Evolutionary conservation across 1,139 yeast genomes (phyloP), one percentile per base, ranked within the genome.

Genomic region (Sugiyamaella paludigena): DNA sequence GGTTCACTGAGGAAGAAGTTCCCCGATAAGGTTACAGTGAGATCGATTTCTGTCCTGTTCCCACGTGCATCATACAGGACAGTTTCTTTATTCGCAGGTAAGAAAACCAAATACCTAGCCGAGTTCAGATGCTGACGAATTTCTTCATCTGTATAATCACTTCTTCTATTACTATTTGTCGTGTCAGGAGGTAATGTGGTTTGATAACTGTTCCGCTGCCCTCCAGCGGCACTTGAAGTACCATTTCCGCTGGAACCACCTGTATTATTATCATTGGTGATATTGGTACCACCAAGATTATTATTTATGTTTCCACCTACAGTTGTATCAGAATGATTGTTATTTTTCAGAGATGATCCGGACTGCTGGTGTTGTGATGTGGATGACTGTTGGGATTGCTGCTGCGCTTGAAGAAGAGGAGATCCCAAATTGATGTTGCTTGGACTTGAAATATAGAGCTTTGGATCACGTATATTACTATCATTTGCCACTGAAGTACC

Each of bases 1-100:
- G 52, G 60, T 36, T 55, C 60, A 30, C 60, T 54, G 13, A 62
- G 56, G 38, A 60, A 62, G 49, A 62, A 62, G 47, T 60, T 61
- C n/a, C 65, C 65, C 27, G 55, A 44, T 15, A 62, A 44, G 7
- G 55, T 40, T 2, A 53, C 59, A 8, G 48, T 34, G 13, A 62
- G 51, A 34, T 57, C 61, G 8, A 62, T 53, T 6, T 49, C 40
- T 2, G 56, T 51, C 19, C 49, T 43, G 43, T 56, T 55, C 13
- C 63, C 63, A 8, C 58, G 52, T 15, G 37, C 40, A 39, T 61
- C 65, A 43, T 53, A 60, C 8, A 61, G 41, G 10, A 55, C 56
- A 0, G 60, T 46, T 12, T 58, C 63, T 27, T 47, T 53, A n/a
- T 43, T 41, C 2, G 60, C 57, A 3, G 63, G 62, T 13, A 55